A percentile compares a stretch with the other conserved stretches of the same genome.
phyloP scores from a whole-genome alignment of 148 eudicot species.

The Chenopodium berlandieri region DNA sequence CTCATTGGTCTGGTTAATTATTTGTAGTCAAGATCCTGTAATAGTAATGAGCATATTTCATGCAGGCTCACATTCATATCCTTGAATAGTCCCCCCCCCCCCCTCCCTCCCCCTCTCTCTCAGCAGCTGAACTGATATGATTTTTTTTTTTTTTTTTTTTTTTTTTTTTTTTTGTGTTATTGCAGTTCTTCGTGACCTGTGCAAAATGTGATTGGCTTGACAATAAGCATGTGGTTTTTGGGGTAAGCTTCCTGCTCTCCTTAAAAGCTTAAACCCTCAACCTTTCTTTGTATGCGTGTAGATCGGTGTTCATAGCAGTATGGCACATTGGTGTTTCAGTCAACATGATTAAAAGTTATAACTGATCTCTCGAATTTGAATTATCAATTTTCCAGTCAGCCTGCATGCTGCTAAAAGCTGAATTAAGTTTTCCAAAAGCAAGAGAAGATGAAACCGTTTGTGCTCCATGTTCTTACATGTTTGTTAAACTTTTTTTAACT shows the following conservation, averaged over 20 bases:
- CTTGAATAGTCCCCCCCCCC: neutral
- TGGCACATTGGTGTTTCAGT: neutral
- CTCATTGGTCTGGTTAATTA: neutral
- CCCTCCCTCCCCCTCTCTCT: neutral
- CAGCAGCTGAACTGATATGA: neutral
- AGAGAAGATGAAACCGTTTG: neutral
- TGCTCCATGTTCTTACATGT: neutral
- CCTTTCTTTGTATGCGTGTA: neutral
- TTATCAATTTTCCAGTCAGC: neutral
- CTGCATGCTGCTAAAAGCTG: neutral
- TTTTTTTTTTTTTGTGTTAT: neutral
- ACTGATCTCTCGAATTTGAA: neutral
- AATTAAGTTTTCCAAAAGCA: neutral
- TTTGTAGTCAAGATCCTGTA: neutral
- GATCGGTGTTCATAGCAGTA: neutral
- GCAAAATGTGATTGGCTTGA: constrained; percentile 98
- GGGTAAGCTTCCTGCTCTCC: constrained; percentile 49
- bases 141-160: neutral
- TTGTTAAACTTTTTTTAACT: neutral
- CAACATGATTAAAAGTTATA: neutral
- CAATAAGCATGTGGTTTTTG: constrained; percentile 92
- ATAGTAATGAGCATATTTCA: neutral
- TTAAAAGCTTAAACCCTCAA: neutral
- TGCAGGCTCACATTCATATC: neutral
- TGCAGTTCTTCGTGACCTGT: constrained; percentile 90